Percentiles rank a stretch among this genome's conserved stretches.
Conservation (phyloP, 345 rosid genomes). For the Jatropha curcas region DNA sequence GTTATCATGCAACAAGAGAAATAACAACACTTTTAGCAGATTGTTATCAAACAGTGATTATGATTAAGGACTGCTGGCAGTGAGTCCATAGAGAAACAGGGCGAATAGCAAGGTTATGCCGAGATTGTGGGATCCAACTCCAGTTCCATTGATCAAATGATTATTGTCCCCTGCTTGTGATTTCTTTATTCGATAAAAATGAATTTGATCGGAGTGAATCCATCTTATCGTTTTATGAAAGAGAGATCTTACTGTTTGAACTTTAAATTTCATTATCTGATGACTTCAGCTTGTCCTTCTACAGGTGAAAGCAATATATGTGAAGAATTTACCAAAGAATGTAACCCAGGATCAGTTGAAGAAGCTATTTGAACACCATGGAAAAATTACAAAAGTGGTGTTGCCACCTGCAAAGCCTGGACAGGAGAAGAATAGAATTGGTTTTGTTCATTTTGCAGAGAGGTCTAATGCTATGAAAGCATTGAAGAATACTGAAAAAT, state of each 20-base stretch:
- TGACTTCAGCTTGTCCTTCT: slow-evolving; percentile 17
- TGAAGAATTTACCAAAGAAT: slow-evolving; percentile 83
- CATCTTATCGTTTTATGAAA: background rate
- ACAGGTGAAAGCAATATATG: slow-evolving; percentile 90
- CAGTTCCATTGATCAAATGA: background rate
- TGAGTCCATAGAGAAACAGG: background rate
- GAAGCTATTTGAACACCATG: slow-evolving; percentile 76
- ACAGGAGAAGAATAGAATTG: slow-evolving; percentile 81
- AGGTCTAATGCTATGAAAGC: slow-evolving; percentile 91
- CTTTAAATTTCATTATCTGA: slow-evolving; percentile 21
- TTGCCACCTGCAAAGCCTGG: slow-evolving; percentile 88
- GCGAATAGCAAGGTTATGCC: background rate
- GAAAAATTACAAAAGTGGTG: slow-evolving; percentile 76
- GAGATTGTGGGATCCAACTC: background rate
- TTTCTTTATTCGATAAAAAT: background rate
- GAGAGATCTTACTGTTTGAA: slow-evolving; percentile 8
- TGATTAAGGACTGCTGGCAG: background rate
- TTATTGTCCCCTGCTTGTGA: background rate
- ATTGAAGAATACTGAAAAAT: slow-evolving; percentile 77
- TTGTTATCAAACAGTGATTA: background rate
- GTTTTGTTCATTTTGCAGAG: slow-evolving; percentile 90
- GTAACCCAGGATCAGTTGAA: slow-evolving; percentile 70
- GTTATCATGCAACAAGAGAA: background rate
- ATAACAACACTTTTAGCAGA: no score
- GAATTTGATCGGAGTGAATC: background rate